These are phyloP conservation scores for Colletotrichum sidae DNA, from an alignment of 2,329 filamentous ascomycete species.

Conservation along the genomic window DNA sequence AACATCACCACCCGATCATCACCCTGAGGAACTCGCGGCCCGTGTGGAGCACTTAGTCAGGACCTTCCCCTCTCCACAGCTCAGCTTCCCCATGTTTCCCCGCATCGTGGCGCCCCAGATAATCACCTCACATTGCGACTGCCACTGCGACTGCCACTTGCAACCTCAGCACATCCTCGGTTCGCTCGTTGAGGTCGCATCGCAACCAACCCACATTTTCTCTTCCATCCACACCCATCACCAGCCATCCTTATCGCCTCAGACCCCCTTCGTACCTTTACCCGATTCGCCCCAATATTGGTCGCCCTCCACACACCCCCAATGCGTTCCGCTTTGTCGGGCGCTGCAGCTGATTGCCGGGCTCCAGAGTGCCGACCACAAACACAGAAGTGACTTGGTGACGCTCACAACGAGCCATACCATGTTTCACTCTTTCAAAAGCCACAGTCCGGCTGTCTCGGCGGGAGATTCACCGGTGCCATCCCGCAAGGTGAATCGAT, in stretches of 20 bases:
- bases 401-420: conserved; percentile 1
- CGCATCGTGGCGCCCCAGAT: no score
- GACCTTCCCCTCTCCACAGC: no score
- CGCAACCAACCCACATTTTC: not conserved
- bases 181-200: not conserved
- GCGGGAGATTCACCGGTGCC: conserved; percentile 2
- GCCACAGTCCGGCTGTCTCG: conserved; percentile 14
- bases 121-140: no score
- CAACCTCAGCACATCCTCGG: not conserved
- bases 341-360: conserved; percentile 9
- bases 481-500: conserved; percentile 40
- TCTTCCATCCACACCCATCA: not conserved
- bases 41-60: no score
- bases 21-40: no score
- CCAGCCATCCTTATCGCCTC: not conserved
- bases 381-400: not conserved
- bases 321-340: conserved; percentile 15
- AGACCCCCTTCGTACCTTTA: not conserved
- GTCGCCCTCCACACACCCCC: conserved; percentile 24
- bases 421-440: conserved; percentile 36
- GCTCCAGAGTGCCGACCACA: conserved; percentile 23
- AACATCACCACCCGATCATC: no score
- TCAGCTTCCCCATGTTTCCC: no score
- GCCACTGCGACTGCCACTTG: not conserved
- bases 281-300: not conserved